Base-by-base conservation (phyloP, 257 asterid species). In the Verbena officinalis region DNA sequence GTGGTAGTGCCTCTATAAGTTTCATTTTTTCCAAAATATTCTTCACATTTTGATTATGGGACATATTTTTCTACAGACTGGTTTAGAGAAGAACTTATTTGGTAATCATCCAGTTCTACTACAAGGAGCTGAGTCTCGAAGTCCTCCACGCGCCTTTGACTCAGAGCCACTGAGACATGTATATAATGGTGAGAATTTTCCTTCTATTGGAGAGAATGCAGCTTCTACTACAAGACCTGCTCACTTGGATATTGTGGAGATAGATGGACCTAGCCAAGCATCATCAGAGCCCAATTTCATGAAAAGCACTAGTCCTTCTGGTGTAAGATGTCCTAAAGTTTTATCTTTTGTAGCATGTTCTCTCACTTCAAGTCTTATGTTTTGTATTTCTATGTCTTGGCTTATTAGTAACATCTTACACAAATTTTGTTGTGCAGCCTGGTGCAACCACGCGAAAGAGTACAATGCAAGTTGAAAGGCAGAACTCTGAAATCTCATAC, bases 111-210 rank as follows among this genome's bases (percentile, higher is more conserved):
- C 95, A 21, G 91, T 90, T 71, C 71, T 88, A 24, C 65, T 82
- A 17, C 33, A 27, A 27, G 87, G 78, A 62, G 48, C 81, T 46
- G 98, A 93, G 55, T 46, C 93, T 40, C 80, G 82, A 68, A 69
- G 75, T 76, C 94, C 97, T 21, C 95, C 97, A 50, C 96, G 89
- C 68, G 96, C 96, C 51, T 89, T 92, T 85, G 77, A 92, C 59
- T 78, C 97, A 16, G 91, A 85, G 61, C 96, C 98, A 14, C 73
- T 85, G 63, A 53, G 73, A 56, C 80, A 5, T 27, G 33, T 27
- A 27, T 27, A 27, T 5, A 27, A 27, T 5, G 33, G 33, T 27
- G 33, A 27, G 2, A 27, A 5, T 27, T 27, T 77, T 60, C 39
- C 77, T n/a, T 59, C 78, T 59, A 68, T 59, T 57, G 86, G 78